phyloP scores from a whole-genome alignment of 331 rosid genomes.

The Rosa hybrid region DNA sequence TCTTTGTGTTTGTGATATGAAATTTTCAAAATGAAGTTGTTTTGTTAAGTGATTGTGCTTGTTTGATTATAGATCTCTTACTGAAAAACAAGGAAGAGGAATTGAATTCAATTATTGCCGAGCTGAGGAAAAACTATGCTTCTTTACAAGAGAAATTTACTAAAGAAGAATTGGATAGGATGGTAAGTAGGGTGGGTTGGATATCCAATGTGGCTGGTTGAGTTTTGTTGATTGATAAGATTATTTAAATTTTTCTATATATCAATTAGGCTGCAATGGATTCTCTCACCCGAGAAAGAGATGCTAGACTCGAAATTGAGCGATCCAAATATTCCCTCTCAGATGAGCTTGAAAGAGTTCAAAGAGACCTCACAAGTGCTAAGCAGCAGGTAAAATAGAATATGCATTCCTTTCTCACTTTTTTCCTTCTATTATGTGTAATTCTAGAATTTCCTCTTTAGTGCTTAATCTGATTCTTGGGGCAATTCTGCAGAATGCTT shows the following conservation, averaged over 20 bases:
- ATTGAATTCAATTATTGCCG: constrained; percentile 67
- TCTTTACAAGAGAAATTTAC: constrained; percentile 72
- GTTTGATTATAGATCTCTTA: constrained; percentile 51
- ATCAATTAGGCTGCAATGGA: constrained; percentile 69
- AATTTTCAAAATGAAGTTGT: constrained; percentile 10
- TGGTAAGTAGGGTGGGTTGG: constrained; percentile 51
- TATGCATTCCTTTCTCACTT: background rate
- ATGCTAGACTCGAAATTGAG: constrained; percentile 73
- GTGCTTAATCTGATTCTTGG: background rate
- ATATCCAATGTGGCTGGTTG: constrained; percentile 13
- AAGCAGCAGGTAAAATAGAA: constrained; percentile 73
- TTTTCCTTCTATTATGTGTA: background rate
- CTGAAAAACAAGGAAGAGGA: constrained; percentile 89
- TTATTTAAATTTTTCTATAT: constrained; percentile 20
- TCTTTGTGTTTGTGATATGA: constrained; percentile 1
- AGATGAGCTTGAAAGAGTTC: constrained; percentile 85
- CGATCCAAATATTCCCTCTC: constrained; percentile 63
- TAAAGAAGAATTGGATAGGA: constrained; percentile 44
- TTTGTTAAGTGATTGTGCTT: constrained; percentile 21
- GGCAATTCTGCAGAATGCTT: constrained; percentile 61
- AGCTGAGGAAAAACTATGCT: constrained; percentile 71
- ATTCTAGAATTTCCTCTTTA: background rate
- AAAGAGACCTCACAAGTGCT: constrained; percentile 82
- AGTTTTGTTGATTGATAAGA: constrained; percentile 26
- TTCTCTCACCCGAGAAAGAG: constrained; percentile 71